Conservation (phyloP, 768 basidiomycete species). For the Kwoniella mangroviensis region DNA sequence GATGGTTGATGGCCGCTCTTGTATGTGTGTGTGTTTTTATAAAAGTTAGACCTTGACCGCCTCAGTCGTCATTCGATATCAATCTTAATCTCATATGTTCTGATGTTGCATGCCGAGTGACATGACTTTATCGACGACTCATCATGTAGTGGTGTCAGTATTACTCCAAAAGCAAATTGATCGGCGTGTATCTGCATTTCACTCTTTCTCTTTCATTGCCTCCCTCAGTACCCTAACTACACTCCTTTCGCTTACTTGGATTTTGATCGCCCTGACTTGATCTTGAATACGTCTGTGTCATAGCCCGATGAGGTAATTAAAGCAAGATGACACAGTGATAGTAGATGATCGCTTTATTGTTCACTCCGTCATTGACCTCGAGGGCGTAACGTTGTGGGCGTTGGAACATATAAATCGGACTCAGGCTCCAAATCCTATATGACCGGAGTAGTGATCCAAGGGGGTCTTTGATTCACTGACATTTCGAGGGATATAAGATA, state of each 20-base stretch:
- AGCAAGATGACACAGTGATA: not conserved
- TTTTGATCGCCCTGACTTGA: not conserved
- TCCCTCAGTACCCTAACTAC: not conserved
- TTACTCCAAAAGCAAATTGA: constrained; percentile 10
- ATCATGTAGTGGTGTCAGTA: not conserved
- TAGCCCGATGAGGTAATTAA: constrained; percentile 5
- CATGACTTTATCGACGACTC: not conserved
- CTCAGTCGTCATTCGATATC: constrained; percentile 1
- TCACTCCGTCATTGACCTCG: not conserved
- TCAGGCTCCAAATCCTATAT: not conserved
- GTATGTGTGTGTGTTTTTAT: not conserved
- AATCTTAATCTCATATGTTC: not conserved
- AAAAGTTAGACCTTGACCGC: not conserved
- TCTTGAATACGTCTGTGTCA: not conserved
- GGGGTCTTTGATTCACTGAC: not conserved
- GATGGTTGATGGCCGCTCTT: not conserved
- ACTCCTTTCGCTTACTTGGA: constrained; percentile 13
- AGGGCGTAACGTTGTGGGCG: constrained; percentile 2
- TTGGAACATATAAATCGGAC: not conserved
- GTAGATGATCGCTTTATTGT: not conserved
- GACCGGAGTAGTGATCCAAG: not conserved
- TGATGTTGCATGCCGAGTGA: not conserved
- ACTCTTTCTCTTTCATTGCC: not conserved
- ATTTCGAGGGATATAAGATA: not conserved
- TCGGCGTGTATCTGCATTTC: constrained; percentile 8